Percentiles rank a stretch among this genome's conserved stretches.
These are phyloP conservation scores for Kalmusia sp. DNA, from an alignment of 2,329 filamentous ascomycete genomes.

Conservation along the genomic window DNA sequence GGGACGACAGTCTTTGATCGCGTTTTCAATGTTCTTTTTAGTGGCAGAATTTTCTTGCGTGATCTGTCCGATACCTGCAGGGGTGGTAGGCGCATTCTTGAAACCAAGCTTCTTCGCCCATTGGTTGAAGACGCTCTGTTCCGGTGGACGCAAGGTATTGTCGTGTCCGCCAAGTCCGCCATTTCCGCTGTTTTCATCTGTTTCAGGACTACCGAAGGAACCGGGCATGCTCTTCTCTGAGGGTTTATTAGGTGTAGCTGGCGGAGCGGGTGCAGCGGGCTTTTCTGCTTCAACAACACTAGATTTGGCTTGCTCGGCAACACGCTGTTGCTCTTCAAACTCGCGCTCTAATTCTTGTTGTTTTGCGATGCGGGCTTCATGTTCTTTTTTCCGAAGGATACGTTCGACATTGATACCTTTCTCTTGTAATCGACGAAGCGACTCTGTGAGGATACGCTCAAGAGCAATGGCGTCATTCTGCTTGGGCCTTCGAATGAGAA, in stretches of 20 bases:
- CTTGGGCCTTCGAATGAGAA: conserved; percentile 81
- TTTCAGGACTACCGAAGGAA: conserved; percentile 45
- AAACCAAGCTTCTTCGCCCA: conserved; percentile 47
- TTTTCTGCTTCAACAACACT: conserved; percentile 30
- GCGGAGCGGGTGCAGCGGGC: neutral
- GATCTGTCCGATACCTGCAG: conserved; percentile 43
- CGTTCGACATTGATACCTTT: conserved; percentile 97
- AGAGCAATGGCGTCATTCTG: conserved; percentile 90
- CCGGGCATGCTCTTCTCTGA: conserved; percentile 41
- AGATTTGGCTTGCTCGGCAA: conserved; percentile 37
- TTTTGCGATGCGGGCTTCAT: conserved; percentile 86
- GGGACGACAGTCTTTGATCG: conserved; percentile 46
- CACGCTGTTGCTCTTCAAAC: conserved; percentile 63
- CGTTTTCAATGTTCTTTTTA: conserved; percentile 44
- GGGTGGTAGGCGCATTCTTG: conserved; percentile 30
- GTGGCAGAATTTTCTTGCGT: conserved; percentile 42
- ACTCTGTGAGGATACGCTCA: conserved; percentile 87
- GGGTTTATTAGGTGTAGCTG: conserved; percentile 33
- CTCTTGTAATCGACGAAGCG: conserved; percentile 79
- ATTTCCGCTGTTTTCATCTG: conserved; percentile 28
- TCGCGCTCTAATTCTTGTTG: conserved; percentile 76
- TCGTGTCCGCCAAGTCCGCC: conserved; percentile 31
- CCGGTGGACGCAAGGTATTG: conserved; percentile 18
- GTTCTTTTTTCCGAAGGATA: conserved; percentile 86
- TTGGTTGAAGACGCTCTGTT: conserved; percentile 42